Evolutionary conservation across 2,329 filamentous ascomycete genomes (phyloP).

Genomic region (Colletotrichum tamarilloi): DNA sequence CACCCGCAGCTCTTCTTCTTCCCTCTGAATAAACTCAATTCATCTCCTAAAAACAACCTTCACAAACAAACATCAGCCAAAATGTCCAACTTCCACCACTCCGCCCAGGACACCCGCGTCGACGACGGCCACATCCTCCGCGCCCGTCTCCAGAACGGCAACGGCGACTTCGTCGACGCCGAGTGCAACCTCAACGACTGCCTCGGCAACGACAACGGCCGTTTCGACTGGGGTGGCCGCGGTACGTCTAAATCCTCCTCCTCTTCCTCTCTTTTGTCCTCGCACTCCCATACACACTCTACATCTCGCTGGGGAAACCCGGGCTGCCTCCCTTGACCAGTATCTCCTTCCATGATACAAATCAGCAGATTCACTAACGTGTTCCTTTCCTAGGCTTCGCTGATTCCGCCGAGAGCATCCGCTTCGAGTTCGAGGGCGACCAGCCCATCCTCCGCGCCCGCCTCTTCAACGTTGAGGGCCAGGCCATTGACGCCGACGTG

Average conservation of each 20-base stretch:
- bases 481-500: constrained; percentile 55
- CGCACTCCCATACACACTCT: not conserved
- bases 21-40: not conserved
- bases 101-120: constrained; percentile 57
- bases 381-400: constrained; percentile 51
- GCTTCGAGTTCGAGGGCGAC: constrained; percentile 61
- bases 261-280: not conserved
- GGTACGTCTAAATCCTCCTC: constrained; percentile 36
- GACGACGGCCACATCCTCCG: constrained; percentile 62
- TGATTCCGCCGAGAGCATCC: constrained; percentile 56
- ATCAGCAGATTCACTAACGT: not conserved
- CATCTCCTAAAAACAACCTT: not conserved
- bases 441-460: constrained; percentile 64
- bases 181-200: constrained; percentile 60
- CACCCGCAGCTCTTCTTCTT: not conserved
- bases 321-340: not conserved
- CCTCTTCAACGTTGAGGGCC: constrained; percentile 55
- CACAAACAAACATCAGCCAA: constrained; percentile 20
- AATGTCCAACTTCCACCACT: constrained; percentile 62
- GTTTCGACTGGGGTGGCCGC: constrained; percentile 57
- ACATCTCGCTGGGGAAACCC: no score
- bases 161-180: constrained; percentile 56
- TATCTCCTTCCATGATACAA: not conserved
- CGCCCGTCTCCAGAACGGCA: constrained; percentile 50
- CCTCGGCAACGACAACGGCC: constrained; percentile 63